Percentiles rank a stretch among this genome's conserved stretches.
Evolutionary conservation across 805 yeast species (phyloP).

Genomic region (Sporopachydermia quercuum): DNA sequence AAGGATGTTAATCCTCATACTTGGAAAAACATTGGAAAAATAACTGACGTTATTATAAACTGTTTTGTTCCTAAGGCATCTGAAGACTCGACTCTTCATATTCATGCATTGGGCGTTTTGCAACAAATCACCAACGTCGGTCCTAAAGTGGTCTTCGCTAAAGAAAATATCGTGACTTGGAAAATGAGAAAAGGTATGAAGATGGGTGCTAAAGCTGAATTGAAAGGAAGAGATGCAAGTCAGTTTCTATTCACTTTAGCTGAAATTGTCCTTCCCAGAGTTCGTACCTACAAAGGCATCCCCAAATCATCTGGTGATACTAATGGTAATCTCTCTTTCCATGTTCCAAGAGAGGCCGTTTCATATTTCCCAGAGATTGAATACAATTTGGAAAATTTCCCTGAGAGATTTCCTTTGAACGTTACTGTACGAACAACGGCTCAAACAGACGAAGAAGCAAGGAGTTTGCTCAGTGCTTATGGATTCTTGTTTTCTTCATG

Average conservation of each 20-base stretch:
- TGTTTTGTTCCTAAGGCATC: constrained; percentile 58
- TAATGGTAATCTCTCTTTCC: constrained; percentile 76
- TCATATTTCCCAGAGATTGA: constrained; percentile 88
- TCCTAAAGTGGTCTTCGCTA: constrained; percentile 59
- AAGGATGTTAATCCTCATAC: constrained; percentile 58
- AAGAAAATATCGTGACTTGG: constrained; percentile 74
- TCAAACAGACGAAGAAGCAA: constrained; percentile 79
- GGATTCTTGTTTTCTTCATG: constrained; percentile 82
- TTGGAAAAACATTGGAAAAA: constrained; percentile 56
- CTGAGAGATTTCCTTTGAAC: constrained; percentile 73
- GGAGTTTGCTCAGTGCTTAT: constrained; percentile 64
- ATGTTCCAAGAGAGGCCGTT: constrained; percentile 62
- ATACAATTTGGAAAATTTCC: constrained; percentile 79
- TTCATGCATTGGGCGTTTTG: constrained; percentile 63
- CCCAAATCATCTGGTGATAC: constrained; percentile 67
- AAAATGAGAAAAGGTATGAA: constrained; percentile 73
- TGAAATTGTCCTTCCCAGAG: constrained; percentile 86
- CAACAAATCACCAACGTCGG: constrained; percentile 92
- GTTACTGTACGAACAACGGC: constrained; percentile 79
- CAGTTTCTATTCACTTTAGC: constrained; percentile 79
- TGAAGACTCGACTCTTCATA: constrained; percentile 53
- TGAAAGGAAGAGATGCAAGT: constrained; percentile 68
- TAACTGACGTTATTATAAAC: constrained; percentile 55
- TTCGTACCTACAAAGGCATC: constrained; percentile 76
- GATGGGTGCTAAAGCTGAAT: constrained; percentile 76